These are phyloP conservation scores for Aspergillus sp. DNA, from an alignment of 2,329 filamentous ascomycete species.

Conservation along the genomic window DNA sequence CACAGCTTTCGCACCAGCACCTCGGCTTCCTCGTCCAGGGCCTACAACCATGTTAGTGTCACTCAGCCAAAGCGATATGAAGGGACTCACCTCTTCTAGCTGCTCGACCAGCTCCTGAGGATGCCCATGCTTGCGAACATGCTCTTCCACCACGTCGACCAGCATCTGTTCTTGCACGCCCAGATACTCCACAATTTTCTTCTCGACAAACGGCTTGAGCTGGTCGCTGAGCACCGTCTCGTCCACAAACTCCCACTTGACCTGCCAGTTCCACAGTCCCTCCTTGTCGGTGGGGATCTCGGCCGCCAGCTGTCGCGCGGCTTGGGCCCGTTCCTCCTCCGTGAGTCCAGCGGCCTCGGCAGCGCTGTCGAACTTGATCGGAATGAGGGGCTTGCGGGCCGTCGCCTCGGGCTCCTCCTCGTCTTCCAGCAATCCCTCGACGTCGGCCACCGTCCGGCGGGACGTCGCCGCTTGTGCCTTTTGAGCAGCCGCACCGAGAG, in stretches of 20 bases:
- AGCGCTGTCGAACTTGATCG: slow-evolving; percentile 76
- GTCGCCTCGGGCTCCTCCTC: slow-evolving; percentile 77
- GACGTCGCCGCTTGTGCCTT: slow-evolving; percentile 60
- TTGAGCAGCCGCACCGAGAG: slow-evolving; percentile 83
- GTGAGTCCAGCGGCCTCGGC: slow-evolving; percentile 67
- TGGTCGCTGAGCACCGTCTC: slow-evolving; percentile 78
- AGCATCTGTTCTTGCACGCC: slow-evolving; percentile 95
- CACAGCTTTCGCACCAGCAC: slow-evolving; percentile 94
- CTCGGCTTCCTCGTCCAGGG: slow-evolving; percentile 91
- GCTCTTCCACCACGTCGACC: slow-evolving; percentile 87
- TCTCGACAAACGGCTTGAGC: slow-evolving; percentile 90
- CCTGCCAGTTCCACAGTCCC: slow-evolving; percentile 85
- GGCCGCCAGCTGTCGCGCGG: slow-evolving; percentile 75
- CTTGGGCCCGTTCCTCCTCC: slow-evolving; percentile 83
- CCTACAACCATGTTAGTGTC: slow-evolving; percentile 53
- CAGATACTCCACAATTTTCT: slow-evolving; percentile 95
- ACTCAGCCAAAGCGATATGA: background rate
- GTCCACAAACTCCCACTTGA: slow-evolving; percentile 91
- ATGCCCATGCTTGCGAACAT: slow-evolving; percentile 70
- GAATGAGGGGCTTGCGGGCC: slow-evolving; percentile 72
- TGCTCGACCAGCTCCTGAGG: slow-evolving; percentile 83
- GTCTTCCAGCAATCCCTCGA: slow-evolving; percentile 91
- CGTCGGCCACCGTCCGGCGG: slow-evolving; percentile 83
- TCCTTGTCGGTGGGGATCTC: slow-evolving; percentile 87
- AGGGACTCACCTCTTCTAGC: slow-evolving; percentile 69